Conservation (phyloP, 495 filamentous ascomycete species). For the Glarea lozoyensis region DNA sequence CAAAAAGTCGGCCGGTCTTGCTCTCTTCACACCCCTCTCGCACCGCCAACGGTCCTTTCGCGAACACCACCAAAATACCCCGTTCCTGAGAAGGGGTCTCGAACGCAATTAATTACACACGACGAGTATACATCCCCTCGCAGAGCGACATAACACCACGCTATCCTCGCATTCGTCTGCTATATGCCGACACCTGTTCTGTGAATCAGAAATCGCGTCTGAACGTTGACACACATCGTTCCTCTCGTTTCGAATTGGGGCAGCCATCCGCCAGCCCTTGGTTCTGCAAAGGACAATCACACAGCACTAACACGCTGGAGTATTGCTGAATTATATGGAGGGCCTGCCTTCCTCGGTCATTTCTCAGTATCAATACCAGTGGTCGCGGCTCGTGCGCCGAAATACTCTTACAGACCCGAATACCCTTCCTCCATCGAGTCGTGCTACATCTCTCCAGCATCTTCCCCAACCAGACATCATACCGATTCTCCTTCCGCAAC, state of each 20-base stretch:
- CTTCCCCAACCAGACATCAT: constrained; percentile 33
- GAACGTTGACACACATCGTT: too few relatives aligned
- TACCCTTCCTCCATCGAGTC: constrained; percentile 10
- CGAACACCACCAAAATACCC: constrained; percentile 10
- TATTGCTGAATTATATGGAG: constrained; percentile 22
- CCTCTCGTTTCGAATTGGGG: too few relatives aligned
- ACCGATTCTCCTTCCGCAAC: constrained; percentile 40
- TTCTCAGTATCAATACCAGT: constrained; percentile 26
- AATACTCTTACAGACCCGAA: constrained; percentile 15
- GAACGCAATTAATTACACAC: not conserved
- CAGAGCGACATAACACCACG: too few relatives aligned
- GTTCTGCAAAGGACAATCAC: too few relatives aligned
- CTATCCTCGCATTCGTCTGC: too few relatives aligned
- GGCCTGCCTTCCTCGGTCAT: constrained; percentile 17
- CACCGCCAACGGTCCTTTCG: not conserved
- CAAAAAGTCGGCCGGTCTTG: too few relatives aligned
- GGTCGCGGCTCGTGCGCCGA: constrained; percentile 21
- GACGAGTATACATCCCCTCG: not conserved
- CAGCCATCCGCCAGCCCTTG: too few relatives aligned
- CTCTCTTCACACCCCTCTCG: not conserved
- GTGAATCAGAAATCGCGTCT: too few relatives aligned
- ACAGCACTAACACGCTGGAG: constrained; percentile 9
- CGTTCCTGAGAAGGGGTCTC: constrained; percentile 10
- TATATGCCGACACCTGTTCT: too few relatives aligned
- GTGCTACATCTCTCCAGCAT: constrained; percentile 22